Evolutionary conservation across 139 green algal genomes (phyloP), one percentile per base, ranked within the genome.

Genomic region (Chlorella sp.): DNA sequence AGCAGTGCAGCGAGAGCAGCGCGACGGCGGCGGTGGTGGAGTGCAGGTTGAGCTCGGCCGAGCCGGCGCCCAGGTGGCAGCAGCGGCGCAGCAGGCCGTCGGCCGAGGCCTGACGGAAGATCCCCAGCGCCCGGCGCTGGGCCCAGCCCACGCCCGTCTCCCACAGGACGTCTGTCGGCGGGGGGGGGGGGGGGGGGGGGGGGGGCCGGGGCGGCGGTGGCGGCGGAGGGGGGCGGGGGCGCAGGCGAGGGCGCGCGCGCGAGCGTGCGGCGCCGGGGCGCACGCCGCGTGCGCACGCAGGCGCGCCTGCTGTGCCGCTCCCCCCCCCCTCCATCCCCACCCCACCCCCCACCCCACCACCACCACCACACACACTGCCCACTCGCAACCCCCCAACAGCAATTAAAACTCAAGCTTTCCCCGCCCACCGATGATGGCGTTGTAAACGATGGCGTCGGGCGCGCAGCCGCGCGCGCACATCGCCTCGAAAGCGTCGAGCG

Each of bases 141-240:
- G 87, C 90, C 84, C 84, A 90, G 8, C 82, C 81, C 38, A 93
- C 80, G 7, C 90, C 90, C 27, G 90, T 94, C 79, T 94, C 85
- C 88, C 88, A 95, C 38, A 95, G 76, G 36, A 84, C 82, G 50
- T 95, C 90, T n/a, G n/a, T n/a, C n/a, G n/a, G n/a, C n/a, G n/a
- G n/a, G n/a, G n/a, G n/a, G n/a, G n/a, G n/a, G n/a, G n/a, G n/a
- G n/a, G n/a, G n/a, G n/a, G n/a, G n/a, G n/a, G n/a, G n/a, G n/a
- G n/a, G n/a, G n/a, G n/a, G n/a, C n/a, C n/a, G n/a, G n/a, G n/a
- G n/a, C n/a, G n/a, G n/a, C n/a, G n/a, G n/a, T n/a, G n/a, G n/a
- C n/a, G n/a, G n/a, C n/a, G n/a, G n/a, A n/a, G n/a, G n/a, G n/a
- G n/a, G n/a, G n/a, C n/a, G n/a, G n/a, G n/a, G n/a, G n/a, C n/a